Conservation (phyloP, 768 basidiomycete species). For the Termitomyces sp. region DNA sequence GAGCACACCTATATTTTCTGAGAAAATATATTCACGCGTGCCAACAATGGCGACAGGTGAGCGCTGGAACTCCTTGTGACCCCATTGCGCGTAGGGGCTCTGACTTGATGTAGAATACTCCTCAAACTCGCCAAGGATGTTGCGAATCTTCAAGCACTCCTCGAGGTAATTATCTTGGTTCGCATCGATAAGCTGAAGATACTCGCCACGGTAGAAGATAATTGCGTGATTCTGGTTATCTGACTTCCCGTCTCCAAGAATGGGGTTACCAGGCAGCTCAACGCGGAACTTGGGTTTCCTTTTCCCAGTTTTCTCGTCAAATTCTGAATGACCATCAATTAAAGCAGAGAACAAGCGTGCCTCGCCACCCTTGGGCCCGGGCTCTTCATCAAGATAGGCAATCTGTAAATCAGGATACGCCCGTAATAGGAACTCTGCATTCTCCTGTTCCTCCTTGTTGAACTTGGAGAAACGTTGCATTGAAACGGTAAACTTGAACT, state of each 20-base stretch:
- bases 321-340: constrained; percentile 96
- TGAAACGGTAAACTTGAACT: constrained; percentile 97
- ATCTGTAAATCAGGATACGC: constrained; percentile 99
- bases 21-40: constrained; percentile 99
- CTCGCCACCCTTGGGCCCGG: constrained; percentile 83
- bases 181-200: constrained; percentile 97
- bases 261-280: constrained; percentile 97
- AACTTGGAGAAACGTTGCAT: constrained; percentile 99
- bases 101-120: constrained; percentile 87
- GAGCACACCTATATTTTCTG: constrained; percentile 98
- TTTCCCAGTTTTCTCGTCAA: constrained; percentile 83
- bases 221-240: constrained; percentile 99
- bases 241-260: constrained; percentile 97
- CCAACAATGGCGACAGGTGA: constrained; percentile 96
- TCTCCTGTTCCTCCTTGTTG: constrained; percentile 98
- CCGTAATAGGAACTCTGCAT: constrained; percentile 94
- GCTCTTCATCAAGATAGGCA: constrained; percentile 96
- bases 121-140: constrained; percentile 96
- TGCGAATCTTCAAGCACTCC: constrained; percentile 98
- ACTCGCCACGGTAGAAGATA: constrained; percentile 98
- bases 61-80: constrained; percentile 87
- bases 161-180: constrained; percentile 99
- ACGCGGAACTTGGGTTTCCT: constrained; percentile 96
- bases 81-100: constrained; percentile 95
- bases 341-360: constrained; percentile 85